These are phyloP conservation scores for Phytophthora ramorum DNA, from an alignment of 352 stramenopile species.

Conservation along the genomic window DNA sequence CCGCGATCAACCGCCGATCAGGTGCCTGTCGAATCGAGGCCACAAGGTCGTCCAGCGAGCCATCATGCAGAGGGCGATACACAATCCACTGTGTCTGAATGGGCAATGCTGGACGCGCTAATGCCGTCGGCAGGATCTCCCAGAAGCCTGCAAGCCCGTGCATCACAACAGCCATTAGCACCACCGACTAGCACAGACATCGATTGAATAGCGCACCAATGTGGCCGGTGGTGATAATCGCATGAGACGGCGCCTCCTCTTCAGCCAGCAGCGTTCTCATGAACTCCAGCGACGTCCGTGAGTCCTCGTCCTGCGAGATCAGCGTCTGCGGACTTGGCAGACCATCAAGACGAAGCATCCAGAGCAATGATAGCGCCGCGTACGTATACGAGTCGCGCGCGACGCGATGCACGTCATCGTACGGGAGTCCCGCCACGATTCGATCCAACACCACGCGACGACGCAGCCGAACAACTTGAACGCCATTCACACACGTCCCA, in stretches of 20 bases:
- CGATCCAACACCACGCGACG: constrained; percentile 46
- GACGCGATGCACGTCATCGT: constrained; percentile 14
- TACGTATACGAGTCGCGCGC: constrained; percentile 34
- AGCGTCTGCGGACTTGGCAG: constrained; percentile 13
- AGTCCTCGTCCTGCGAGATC: constrained; percentile 23
- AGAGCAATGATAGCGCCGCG: constrained; percentile 51
- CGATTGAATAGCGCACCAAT: constrained; percentile 29
- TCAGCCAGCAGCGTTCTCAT: constrained; percentile 13
- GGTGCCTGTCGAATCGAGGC: constrained; percentile 39
- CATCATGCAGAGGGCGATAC: constrained; percentile 61
- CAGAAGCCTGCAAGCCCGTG: constrained; percentile 44
- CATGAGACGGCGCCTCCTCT: constrained; percentile 16
- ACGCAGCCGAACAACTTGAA: constrained; percentile 55
- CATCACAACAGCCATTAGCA: background rate
- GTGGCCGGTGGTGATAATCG: constrained; percentile 57
- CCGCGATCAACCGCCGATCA: constrained; percentile 47
- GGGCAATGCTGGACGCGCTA: constrained; percentile 37
- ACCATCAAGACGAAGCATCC: constrained; percentile 51
- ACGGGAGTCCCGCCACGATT: constrained; percentile 34
- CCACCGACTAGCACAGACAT: background rate
- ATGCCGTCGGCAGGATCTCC: constrained; percentile 55
- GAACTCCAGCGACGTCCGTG: constrained; percentile 12
- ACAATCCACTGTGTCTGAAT: constrained; percentile 61
- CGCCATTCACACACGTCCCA: constrained; percentile 15
- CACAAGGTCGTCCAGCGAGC: constrained; percentile 46